Evolutionary conservation across 1,139 yeast genomes (phyloP).

Genomic region (Pichia sp.): DNA sequence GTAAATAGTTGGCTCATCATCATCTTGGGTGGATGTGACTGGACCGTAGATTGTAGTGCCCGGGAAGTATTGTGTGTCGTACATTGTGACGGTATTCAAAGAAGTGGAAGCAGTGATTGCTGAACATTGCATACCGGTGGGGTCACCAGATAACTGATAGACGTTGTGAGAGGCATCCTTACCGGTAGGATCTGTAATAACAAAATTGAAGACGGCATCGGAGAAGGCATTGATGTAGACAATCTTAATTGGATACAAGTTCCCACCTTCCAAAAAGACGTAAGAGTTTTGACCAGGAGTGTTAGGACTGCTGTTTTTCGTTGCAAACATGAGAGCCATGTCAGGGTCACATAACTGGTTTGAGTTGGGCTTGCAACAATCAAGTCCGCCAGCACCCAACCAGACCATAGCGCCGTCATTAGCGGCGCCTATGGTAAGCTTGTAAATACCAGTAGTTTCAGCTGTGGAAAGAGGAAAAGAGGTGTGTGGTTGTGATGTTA

Average conservation of each 20-base stretch:
- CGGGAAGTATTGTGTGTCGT: conserved; percentile 1
- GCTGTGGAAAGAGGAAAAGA: conserved; percentile 11
- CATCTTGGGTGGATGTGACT: conserved; percentile 1
- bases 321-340: conserved; percentile 15
- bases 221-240: conserved; percentile 18
- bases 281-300: conserved; percentile 6
- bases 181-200: conserved; percentile 6
- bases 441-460: conserved; percentile 22
- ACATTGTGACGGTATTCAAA: conserved; percentile 4
- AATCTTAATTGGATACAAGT: conserved; percentile 25
- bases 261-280: conserved; percentile 18
- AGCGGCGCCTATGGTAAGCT: conserved; percentile 15
- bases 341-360: conserved; percentile 7
- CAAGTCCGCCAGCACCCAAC: conserved; percentile 25
- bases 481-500: neutral
- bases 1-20: neutral
- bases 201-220: conserved; percentile 4
- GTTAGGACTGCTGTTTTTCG: conserved; percentile 7
- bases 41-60: conserved; percentile 8
- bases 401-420: conserved; percentile 26
- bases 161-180: conserved; percentile 4
- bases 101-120: conserved; percentile 1
- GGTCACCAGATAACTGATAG: conserved; percentile 8
- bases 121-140: conserved; percentile 5
- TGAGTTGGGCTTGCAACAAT: conserved; percentile 23